Percentiles rank a stretch among this genome's conserved stretches.
These are phyloP conservation scores for Hypoxylon crocopeplum DNA, from an alignment of 495 filamentous ascomycete species.

Conservation along the genomic window DNA sequence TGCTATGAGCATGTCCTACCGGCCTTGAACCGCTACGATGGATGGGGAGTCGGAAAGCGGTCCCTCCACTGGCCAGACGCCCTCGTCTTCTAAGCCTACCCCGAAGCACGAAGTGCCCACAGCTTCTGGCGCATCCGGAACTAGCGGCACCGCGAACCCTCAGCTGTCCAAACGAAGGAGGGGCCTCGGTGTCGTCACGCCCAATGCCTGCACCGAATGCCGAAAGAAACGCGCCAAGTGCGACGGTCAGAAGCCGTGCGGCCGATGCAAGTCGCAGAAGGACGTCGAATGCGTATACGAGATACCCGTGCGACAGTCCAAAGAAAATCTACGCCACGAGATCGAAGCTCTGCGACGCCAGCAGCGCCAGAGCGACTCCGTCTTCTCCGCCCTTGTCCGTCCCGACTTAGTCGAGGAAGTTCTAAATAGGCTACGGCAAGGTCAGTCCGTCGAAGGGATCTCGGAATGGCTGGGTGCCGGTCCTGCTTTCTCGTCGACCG, in stretches of 20 bases:
- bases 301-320: slow-evolving; percentile 59
- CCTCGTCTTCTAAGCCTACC: slow-evolving; percentile 36
- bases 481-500: slow-evolving; percentile 25
- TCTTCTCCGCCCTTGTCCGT: slow-evolving; percentile 54
- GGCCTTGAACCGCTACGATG: slow-evolving; percentile 30
- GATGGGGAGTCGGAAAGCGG: slow-evolving; percentile 38
- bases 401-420: slow-evolving; percentile 56
- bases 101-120: slow-evolving; percentile 33
- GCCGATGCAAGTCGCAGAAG: slow-evolving; percentile 55
- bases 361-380: slow-evolving; percentile 52
- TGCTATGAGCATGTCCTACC: slow-evolving; percentile 27
- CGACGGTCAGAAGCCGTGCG: slow-evolving; percentile 60
- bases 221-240: slow-evolving; percentile 66
- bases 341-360: slow-evolving; percentile 57
- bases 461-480: slow-evolving; percentile 51
- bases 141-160: slow-evolving; percentile 7
- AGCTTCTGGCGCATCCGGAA: slow-evolving; percentile 17
- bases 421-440: slow-evolving; percentile 53
- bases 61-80: slow-evolving; percentile 33
- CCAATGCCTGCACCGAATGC: slow-evolving; percentile 64
- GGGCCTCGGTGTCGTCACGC: slow-evolving; percentile 60
- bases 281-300: slow-evolving; percentile 61
- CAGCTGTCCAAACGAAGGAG: slow-evolving; percentile 53
- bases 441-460: slow-evolving; percentile 57
- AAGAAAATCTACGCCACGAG: slow-evolving; percentile 59